A percentile compares a stretch with the other conserved stretches of the same genome.
phyloP scores from a whole-genome alignment of 1,284 basidiomycete genomes.

The Ceratobasidium sp. region DNA sequence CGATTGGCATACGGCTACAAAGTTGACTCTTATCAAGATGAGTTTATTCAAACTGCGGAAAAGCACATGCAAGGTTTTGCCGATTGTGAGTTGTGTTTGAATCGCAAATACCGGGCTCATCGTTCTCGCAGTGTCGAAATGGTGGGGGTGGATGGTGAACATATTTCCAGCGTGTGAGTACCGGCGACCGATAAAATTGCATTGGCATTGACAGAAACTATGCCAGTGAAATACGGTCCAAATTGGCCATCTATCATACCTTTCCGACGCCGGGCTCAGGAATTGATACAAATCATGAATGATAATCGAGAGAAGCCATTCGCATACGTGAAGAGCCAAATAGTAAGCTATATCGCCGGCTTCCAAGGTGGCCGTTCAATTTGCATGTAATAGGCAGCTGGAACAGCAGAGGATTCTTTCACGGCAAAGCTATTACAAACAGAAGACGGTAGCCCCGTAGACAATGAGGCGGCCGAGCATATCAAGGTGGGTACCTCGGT shows the following conservation, averaged over 20 bases:
- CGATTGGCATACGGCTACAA: background rate
- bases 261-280: background rate
- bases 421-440: background rate
- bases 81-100: background rate
- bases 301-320: background rate
- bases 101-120: background rate
- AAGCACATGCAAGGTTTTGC: background rate
- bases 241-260: background rate
- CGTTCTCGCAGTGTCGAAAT: background rate
- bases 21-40: background rate
- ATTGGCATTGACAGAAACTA: background rate
- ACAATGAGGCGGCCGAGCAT: background rate
- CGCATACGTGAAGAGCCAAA: background rate
- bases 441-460: background rate
- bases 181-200: background rate
- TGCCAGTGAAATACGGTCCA: background rate
- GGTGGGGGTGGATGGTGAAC: background rate
- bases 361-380: too few species aligned
- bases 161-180: background rate
- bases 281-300: background rate
- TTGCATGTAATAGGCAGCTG: too few species aligned
- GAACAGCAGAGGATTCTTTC: background rate
- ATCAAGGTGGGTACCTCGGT: constrained; percentile 31
- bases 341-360: background rate
- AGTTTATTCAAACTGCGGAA: background rate